Percentiles rank a stretch among this genome's conserved stretches.
phyloP scores from a whole-genome alignment of 176 grass and related monocot species.

The Typha latifolia region DNA sequence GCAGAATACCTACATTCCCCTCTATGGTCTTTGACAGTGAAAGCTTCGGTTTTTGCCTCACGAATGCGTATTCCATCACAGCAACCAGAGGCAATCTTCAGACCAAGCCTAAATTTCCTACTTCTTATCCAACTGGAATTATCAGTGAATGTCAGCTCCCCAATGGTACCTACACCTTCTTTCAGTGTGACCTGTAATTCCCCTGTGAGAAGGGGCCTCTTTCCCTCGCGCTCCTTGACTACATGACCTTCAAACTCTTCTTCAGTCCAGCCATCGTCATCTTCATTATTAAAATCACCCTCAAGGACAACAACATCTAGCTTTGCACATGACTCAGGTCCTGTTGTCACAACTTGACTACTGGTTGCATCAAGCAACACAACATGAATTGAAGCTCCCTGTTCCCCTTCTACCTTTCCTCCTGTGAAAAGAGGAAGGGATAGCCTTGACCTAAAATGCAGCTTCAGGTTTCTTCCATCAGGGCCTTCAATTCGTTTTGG shows the following conservation, averaged over 20 bases:
- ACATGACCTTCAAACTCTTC: slow-evolving; percentile 64
- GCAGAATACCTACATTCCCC: slow-evolving; percentile 67
- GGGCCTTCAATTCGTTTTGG: slow-evolving; percentile 59
- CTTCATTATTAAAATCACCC: slow-evolving; percentile 86
- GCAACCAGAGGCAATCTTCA: slow-evolving; percentile 52
- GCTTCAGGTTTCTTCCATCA: slow-evolving; percentile 51
- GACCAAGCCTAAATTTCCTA: slow-evolving; percentile 75
- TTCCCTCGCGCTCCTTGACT: slow-evolving; percentile 79
- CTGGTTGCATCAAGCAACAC: slow-evolving; percentile 43
- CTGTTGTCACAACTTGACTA: slow-evolving; percentile 43
- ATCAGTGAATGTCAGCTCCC: slow-evolving; percentile 83
- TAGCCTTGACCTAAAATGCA: slow-evolving; percentile 48
- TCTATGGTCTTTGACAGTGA: slow-evolving; percentile 86
- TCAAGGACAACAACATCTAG: slow-evolving; percentile 86
- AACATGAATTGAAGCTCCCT: slow-evolving; percentile 66
- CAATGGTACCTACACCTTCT: slow-evolving; percentile 69
- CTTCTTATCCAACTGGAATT: slow-evolving; percentile 97
- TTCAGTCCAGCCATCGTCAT: slow-evolving; percentile 61
- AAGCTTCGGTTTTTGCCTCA: slow-evolving; percentile 77
- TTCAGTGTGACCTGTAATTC: slow-evolving; percentile 75
- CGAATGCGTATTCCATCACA: slow-evolving; percentile 46
- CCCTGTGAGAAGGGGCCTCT: slow-evolving; percentile 66
- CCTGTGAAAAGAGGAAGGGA: slow-evolving; percentile 52
- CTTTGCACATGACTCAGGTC: slow-evolving; percentile 63
- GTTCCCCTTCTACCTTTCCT: slow-evolving; percentile 60